Base-by-base conservation (phyloP, 257 asterid genomes). In the Nicotiana paniculata region DNA sequence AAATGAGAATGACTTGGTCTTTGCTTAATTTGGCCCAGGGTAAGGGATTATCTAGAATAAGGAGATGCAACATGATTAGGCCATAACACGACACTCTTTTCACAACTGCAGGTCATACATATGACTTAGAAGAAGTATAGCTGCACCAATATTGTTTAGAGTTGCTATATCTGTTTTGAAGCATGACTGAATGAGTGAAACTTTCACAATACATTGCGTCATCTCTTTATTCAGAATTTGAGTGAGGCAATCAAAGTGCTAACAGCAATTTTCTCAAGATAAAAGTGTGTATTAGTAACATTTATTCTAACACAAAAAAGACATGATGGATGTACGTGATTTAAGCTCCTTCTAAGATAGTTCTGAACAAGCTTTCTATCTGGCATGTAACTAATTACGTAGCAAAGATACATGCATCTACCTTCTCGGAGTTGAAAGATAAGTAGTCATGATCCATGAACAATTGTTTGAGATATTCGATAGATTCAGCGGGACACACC, bases 361-460 rank as follows among this genome's bases (percentile, higher is more conserved):
- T 74, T 51, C 9, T 51, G 79, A 26, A 35, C 79, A 26, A 51
- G 43, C 43, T 74, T n/a, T n/a, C 33, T 24, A 17, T 9, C 18
- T 74, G 76, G 32, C 79, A 39, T 0, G 63, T n/a, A 77, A 81
- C 77, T 13, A 53, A 75, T 21, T 26, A 6, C 77, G 12, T 33
- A 13, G 39, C 54, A 48, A 21, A 77, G 78, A 58, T 58, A n/a
- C 30, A 72, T 77, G 55, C 55, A 48, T 57, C 89, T 76, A 95
- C 98, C 99, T 96, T 96, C 85, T 93, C 90, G n/a, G 93, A 86
- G 87, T 94, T 91, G 83, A 96, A 93, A 82, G 84, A 88, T 80
- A 91, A 93, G 89, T 91, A 83, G 85, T 91, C 97, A 82, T 91
- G 84, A 78, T 85, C 70, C 66, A 82, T 57, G 87, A 96, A 94